A percentile compares a stretch with the other conserved stretches of the same genome.
Conservation (phyloP, 768 basidiomycete genomes). For the Xerocomellus amylosporus region DNA sequence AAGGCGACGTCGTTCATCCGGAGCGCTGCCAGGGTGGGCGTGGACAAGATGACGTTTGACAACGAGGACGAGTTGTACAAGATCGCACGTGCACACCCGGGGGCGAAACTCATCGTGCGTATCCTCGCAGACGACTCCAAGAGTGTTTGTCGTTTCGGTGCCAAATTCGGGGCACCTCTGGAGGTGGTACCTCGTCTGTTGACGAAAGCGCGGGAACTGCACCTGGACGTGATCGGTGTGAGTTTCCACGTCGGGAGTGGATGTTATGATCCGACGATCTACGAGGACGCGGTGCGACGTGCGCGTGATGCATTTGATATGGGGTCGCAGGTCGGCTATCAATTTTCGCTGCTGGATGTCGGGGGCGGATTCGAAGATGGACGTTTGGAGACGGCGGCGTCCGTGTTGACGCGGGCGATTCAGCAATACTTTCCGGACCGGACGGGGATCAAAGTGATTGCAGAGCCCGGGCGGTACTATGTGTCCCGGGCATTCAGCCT, state of each 20-base stretch:
- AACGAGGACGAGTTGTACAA: slow-evolving; percentile 96
- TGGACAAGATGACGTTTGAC: slow-evolving; percentile 97
- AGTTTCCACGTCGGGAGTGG: slow-evolving; percentile 99
- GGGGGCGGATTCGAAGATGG: slow-evolving; percentile 95
- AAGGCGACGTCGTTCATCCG: slow-evolving; percentile 94
- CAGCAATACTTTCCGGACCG: slow-evolving; percentile 76
- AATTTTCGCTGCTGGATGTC: slow-evolving; percentile 83
- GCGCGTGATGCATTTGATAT: slow-evolving; percentile 85
- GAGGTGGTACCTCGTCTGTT: slow-evolving; percentile 76
- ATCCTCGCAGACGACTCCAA: slow-evolving; percentile 99
- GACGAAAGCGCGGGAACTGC: slow-evolving; percentile 71
- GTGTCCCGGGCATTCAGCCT: slow-evolving; percentile 91
- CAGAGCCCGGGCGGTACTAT: slow-evolving; percentile 94
- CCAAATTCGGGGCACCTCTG: slow-evolving; percentile 95
- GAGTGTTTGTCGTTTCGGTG: slow-evolving; percentile 86
- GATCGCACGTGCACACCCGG: slow-evolving; percentile 75
- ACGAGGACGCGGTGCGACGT: slow-evolving; percentile 83
- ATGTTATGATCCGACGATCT: slow-evolving; percentile 89
- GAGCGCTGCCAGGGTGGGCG: slow-evolving; percentile 71
- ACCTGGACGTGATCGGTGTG: slow-evolving; percentile 86
- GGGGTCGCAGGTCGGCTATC: slow-evolving; percentile 76
- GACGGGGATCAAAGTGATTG: slow-evolving; percentile 72
- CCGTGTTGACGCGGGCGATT: slow-evolving; percentile 66
- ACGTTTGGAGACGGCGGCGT: slow-evolving; percentile 78
- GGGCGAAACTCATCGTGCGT: slow-evolving; percentile 84